Evolutionary conservation across 1,284 basidiomycete genomes (phyloP).

Genomic region (Cystobasidium slooffiae): DNA sequence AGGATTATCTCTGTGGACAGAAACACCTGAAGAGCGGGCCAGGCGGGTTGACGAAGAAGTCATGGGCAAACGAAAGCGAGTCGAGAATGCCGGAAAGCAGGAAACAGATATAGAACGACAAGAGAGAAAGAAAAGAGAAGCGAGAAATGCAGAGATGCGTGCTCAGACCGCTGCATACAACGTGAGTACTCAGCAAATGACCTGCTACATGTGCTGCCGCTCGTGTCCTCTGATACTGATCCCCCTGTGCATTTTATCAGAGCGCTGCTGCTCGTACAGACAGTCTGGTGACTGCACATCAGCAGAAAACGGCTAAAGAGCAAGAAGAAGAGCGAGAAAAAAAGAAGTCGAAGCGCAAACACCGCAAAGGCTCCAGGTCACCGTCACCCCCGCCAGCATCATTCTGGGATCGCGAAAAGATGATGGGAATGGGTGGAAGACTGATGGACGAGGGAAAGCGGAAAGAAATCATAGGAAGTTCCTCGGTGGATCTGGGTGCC

Average conservation of each 20-base stretch:
- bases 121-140: constrained; percentile 15
- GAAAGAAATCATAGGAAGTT: constrained; percentile 76
- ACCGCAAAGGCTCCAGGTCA: constrained; percentile 44
- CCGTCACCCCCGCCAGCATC: constrained; percentile 59
- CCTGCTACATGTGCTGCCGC: background rate
- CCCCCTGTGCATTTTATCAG: constrained; percentile 18
- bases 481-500: constrained; percentile 59
- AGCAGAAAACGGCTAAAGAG: constrained; percentile 46
- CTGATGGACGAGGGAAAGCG: constrained; percentile 82
- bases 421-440: constrained; percentile 81
- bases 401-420: constrained; percentile 85
- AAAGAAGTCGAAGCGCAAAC: constrained; percentile 56
- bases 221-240: too few relatives aligned
- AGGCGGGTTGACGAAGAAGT: constrained; percentile 84
- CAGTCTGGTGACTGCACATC: constrained; percentile 72
- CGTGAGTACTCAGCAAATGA: constrained; percentile 62
- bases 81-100: constrained; percentile 42
- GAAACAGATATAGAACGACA: constrained; percentile 29
- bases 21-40: constrained; percentile 84
- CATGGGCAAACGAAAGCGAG: constrained; percentile 71
- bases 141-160: constrained; percentile 51
- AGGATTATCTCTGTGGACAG: constrained; percentile 81
- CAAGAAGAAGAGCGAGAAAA: constrained; percentile 49
- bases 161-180: constrained; percentile 71
- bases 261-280: constrained; percentile 63